phyloP scores from a whole-genome alignment of 768 basidiomycete genomes.

The Gloeopeniophorella convolvens region DNA sequence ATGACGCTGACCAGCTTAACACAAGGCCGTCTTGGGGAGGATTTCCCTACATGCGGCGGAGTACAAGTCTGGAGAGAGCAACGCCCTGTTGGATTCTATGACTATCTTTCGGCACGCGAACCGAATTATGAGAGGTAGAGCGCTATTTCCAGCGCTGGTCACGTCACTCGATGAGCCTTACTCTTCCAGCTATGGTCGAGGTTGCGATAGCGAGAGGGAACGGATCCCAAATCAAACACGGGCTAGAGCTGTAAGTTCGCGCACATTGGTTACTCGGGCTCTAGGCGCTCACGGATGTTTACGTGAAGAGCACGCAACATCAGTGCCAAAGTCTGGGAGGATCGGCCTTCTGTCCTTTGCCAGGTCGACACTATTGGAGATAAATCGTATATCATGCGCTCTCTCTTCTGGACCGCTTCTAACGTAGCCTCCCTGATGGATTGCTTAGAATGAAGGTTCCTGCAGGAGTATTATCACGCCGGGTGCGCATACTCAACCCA shows the following conservation, averaged over 20 bases:
- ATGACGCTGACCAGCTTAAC: conserved; percentile 10
- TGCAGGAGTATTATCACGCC: conserved; percentile 1
- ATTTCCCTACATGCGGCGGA: conserved; percentile 64
- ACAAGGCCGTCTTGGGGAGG: conserved; percentile 63
- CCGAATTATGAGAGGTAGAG: conserved; percentile 68
- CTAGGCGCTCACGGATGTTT: neutral
- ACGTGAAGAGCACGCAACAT: conserved; percentile 63
- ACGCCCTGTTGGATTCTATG: conserved; percentile 63
- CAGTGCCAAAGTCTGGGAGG: conserved; percentile 87
- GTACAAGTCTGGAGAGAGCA: conserved; percentile 64
- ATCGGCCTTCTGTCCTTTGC: conserved; percentile 72
- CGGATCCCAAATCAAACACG: conserved; percentile 64
- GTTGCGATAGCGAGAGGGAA: conserved; percentile 59
- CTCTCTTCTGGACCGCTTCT: neutral
- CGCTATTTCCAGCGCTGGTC: neutral
- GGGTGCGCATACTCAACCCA: neutral
- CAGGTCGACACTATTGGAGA: conserved; percentile 91
- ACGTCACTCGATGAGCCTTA: conserved; percentile 6
- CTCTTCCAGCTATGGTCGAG: conserved; percentile 61
- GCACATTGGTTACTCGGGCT: neutral
- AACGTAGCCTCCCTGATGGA: neutral
- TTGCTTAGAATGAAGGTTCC: conserved; percentile 21
- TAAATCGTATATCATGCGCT: conserved; percentile 59
- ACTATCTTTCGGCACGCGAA: conserved; percentile 67
- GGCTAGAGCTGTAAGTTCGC: conserved; percentile 61